Evolutionary conservation across 352 stramenopile species (phyloP).

Genomic region (Pythium brassicae): DNA sequence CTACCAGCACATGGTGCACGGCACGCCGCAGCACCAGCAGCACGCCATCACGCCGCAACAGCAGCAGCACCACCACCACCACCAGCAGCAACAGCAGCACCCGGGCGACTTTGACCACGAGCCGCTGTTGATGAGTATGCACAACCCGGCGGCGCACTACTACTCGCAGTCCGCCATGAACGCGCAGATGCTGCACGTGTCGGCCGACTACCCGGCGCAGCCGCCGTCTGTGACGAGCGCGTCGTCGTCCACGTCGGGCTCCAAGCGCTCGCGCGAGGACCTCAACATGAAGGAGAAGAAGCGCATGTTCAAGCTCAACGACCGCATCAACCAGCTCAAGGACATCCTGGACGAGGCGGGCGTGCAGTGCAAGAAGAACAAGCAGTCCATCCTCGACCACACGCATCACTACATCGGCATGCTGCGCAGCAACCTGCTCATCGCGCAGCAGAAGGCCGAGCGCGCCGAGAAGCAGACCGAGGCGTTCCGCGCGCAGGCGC

Average conservation of each 20-base stretch:
- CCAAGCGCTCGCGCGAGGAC: conserved; percentile 72
- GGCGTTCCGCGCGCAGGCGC: conserved; percentile 21
- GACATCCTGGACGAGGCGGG: conserved; percentile 54
- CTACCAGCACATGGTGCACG: conserved; percentile 40
- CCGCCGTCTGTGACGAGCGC: no score
- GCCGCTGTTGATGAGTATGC: neutral
- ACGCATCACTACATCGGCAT: conserved; percentile 65
- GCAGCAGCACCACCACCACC: conserved; percentile 23
- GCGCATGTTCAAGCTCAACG: conserved; percentile 88
- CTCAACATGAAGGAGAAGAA: conserved; percentile 87
- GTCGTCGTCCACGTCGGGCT: conserved; percentile 7
- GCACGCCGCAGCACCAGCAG: conserved; percentile 35
- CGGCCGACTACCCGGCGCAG: conserved; percentile 28
- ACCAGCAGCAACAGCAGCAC: neutral
- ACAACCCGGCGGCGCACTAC: conserved; percentile 1
- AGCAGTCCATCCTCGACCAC: conserved; percentile 73
- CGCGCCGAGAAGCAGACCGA: conserved; percentile 50
- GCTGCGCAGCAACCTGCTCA: conserved; percentile 52
- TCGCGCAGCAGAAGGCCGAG: conserved; percentile 57
- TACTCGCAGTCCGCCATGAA: conserved; percentile 21
- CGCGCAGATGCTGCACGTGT: conserved; percentile 55
- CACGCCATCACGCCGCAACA: conserved; percentile 28
- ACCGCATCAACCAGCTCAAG: conserved; percentile 80
- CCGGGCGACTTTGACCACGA: no score
- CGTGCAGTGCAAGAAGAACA: conserved; percentile 79